Evolutionary conservation across 1,284 basidiomycete species (phyloP).

Genomic region (Puccinia horiana): DNA sequence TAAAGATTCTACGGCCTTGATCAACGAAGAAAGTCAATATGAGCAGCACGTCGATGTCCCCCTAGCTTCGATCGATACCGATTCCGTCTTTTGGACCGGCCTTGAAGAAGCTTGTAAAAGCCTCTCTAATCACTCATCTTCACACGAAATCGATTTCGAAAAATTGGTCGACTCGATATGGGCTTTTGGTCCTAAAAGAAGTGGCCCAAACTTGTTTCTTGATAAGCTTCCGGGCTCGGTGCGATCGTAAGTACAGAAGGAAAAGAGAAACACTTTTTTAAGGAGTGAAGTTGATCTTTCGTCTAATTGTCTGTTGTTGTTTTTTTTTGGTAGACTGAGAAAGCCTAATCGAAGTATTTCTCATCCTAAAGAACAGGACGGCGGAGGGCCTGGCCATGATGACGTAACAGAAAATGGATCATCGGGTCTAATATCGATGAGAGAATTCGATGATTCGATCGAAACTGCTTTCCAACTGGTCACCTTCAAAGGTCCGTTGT

Average conservation of each 20-base stretch:
- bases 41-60: constrained; percentile 51
- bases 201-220: constrained; percentile 83
- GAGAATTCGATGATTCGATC: constrained; percentile 76
- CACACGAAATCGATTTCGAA: constrained; percentile 78
- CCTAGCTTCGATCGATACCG: constrained; percentile 56
- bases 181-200: constrained; percentile 85
- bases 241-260: constrained; percentile 56
- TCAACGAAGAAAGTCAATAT: constrained; percentile 50
- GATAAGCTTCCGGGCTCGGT: constrained; percentile 63
- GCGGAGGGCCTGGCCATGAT: background rate
- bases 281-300: constrained; percentile 13
- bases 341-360: background rate
- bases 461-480: constrained; percentile 96
- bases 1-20: background rate
- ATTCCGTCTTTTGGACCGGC: constrained; percentile 65
- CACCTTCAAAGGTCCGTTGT: constrained; percentile 88
- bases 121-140: constrained; percentile 68
- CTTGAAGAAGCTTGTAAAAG: constrained; percentile 79
- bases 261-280: background rate
- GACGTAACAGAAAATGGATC: background rate
- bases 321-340: constrained; percentile 16
- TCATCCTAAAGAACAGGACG: background rate
- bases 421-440: constrained; percentile 51
- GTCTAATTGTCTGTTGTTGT: too few relatives aligned
- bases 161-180: constrained; percentile 74